Evolutionary conservation across 2,329 filamentous ascomycete species (phyloP).

Genomic region (Aspergillus awamori): DNA sequence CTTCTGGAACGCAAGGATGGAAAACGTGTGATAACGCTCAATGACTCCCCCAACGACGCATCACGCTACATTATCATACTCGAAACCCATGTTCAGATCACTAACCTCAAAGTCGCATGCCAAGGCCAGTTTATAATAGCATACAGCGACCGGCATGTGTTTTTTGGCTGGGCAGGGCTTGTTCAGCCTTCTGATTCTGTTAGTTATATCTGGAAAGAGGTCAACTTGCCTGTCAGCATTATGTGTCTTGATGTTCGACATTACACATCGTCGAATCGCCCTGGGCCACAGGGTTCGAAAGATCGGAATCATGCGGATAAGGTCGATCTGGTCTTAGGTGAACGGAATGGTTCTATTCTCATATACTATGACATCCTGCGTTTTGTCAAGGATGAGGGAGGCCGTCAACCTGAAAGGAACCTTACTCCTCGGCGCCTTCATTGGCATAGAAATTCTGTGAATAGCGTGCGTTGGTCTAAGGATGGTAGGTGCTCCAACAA

Average conservation of each 20-base stretch:
- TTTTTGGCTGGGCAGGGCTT: slow-evolving; percentile 59
- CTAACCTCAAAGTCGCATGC: slow-evolving; percentile 32
- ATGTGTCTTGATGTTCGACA: slow-evolving; percentile 67
- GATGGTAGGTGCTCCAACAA: slow-evolving; percentile 65
- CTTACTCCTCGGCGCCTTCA: slow-evolving; percentile 70
- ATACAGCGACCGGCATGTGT: slow-evolving; percentile 50
- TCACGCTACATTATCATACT: slow-evolving; percentile 30
- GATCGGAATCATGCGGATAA: slow-evolving; percentile 40
- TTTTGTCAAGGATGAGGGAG: slow-evolving; percentile 55
- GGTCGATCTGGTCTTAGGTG: slow-evolving; percentile 78
- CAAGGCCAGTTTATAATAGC: slow-evolving; percentile 42
- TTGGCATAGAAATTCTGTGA: slow-evolving; percentile 87
- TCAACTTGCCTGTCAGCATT: slow-evolving; percentile 62
- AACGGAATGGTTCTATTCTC: slow-evolving; percentile 74
- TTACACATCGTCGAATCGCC: slow-evolving; percentile 31
- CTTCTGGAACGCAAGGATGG: slow-evolving; percentile 41
- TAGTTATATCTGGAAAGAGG: slow-evolving; percentile 58
- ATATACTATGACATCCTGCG: slow-evolving; percentile 76
- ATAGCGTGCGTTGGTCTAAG: slow-evolving; percentile 84
- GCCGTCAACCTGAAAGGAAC: slow-evolving; percentile 44
- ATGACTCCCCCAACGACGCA: slow-evolving; percentile 25
- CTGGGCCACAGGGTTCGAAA: slow-evolving; percentile 14
- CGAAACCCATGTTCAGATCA: slow-evolving; percentile 33
- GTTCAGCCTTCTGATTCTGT: slow-evolving; percentile 41
- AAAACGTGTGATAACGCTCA: slow-evolving; percentile 40